Evolutionary conservation across 75 land plant genomes (phyloP), one percentile per base, ranked within the genome.

Genomic region (Sequoia sempervirens): DNA sequence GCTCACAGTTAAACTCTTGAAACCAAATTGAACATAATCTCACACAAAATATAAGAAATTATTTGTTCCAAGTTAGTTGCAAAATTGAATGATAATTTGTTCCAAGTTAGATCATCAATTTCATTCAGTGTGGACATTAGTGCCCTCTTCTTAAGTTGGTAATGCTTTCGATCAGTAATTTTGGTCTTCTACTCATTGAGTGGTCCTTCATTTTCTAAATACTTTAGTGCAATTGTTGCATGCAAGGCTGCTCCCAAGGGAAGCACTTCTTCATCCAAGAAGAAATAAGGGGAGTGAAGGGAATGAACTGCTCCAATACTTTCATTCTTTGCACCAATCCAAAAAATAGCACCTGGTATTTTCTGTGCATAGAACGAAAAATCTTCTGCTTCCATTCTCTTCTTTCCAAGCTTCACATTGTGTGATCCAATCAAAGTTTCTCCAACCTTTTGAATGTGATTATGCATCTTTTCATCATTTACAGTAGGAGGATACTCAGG

Each of bases 211-310:
- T 81, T 36, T 36, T 91, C 84, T 83, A 95, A 74, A 83, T 91
- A 95, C 83, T 86, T 86, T 13, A 90, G 85, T 7, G 97, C 97
- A 47, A 94, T 87, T 46, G 97, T 91, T 73, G 96, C 94, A 89
- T 94, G 92, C 11, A 95, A 75, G 56, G 98, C 92, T 47, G 95
- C 95, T 68, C 98, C 98, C 10, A 91, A 41, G 0, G 93, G 92
- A 78, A 96, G 89, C 23, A 87, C 91, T 14, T 90, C 85, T 80
- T 96, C 98, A 80, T 93, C 95, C 5, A 93, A 34, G 68, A 84
- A 36, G 72, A 96, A 93, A 85, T 87, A 80, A 10, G 97, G 87
- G 13, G 98, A 93, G 84, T 96, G 98, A 84, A 90, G 70, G 1
- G 45, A 47, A 45, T 84, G 46, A 12, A 41, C 68, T 9, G 88